Evolutionary conservation across 257 asterid species (phyloP).

Genomic region (Fraxinus anomala): DNA sequence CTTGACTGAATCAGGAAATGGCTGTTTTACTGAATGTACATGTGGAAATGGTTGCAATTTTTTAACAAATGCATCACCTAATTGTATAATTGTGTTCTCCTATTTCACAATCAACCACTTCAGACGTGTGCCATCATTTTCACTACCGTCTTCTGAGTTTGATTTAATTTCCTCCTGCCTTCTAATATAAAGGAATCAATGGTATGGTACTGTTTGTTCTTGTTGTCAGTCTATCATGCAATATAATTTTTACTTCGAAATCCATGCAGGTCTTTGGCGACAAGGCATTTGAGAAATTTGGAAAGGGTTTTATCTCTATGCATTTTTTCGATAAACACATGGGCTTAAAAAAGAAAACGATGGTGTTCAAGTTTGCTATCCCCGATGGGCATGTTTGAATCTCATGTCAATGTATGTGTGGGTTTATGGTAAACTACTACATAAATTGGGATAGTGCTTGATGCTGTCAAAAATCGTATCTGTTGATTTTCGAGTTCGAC

Average conservation of each 20-base stretch:
- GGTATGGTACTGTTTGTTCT: background rate
- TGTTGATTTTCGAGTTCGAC: too few species aligned
- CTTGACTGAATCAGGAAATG: background rate
- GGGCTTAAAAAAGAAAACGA: too few species aligned
- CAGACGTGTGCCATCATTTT: background rate
- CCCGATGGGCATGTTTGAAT: too few species aligned
- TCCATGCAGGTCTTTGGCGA: constrained; percentile 79
- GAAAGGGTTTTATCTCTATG: constrained; percentile 87
- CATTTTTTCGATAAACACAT: constrained; percentile 88
- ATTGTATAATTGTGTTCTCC: background rate
- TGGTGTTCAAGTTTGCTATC: too few species aligned
- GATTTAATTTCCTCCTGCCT: background rate
- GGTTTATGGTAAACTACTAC: too few species aligned
- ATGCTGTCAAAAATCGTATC: too few species aligned
- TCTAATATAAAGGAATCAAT: background rate
- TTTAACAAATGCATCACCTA: background rate
- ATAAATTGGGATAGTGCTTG: too few species aligned
- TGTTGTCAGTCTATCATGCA: constrained; percentile 15
- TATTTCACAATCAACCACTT: background rate
- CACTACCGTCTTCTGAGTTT: too few species aligned
- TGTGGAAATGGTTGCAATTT: background rate
- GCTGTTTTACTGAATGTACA: background rate
- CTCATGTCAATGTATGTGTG: too few species aligned
- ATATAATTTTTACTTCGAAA: constrained; percentile 19
- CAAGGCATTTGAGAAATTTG: constrained; percentile 77